phyloP scores from a whole-genome alignment of 1,284 basidiomycete genomes.

The Tilletiaria anomala region DNA sequence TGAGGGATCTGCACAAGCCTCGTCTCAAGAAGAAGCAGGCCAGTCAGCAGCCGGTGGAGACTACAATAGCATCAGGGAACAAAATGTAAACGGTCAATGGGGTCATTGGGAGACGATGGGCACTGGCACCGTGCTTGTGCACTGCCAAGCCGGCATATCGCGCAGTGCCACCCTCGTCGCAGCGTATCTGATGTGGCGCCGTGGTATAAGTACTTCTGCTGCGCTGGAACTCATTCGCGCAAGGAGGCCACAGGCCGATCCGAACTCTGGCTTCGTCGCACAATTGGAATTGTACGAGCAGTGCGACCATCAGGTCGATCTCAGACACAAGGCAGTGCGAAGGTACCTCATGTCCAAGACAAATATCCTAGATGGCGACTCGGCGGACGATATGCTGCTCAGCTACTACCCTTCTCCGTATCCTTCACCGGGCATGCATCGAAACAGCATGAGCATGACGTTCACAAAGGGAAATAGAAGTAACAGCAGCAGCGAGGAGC shows the following conservation, averaged over 20 bases:
- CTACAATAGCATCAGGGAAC: slow-evolving; percentile 10
- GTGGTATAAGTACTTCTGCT: slow-evolving; percentile 22
- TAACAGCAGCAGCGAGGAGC: too few relatives aligned
- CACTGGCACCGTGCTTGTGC: slow-evolving; percentile 37
- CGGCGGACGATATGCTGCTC: too few relatives aligned
- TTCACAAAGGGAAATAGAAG: too few relatives aligned
- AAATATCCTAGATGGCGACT: too few relatives aligned
- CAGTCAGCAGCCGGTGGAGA: not conserved
- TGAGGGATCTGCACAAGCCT: not conserved
- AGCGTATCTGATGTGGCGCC: slow-evolving; percentile 40
- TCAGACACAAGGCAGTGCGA: too few relatives aligned
- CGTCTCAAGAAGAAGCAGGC: not conserved
- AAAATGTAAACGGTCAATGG: slow-evolving; percentile 10
- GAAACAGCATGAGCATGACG: too few relatives aligned
- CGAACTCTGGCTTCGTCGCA: slow-evolving; percentile 37
- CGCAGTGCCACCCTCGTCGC: slow-evolving; percentile 35
- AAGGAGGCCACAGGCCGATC: slow-evolving; percentile 27
- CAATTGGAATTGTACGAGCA: slow-evolving; percentile 40
- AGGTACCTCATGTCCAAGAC: too few relatives aligned
- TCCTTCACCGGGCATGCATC: too few relatives aligned
- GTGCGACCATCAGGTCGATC: too few relatives aligned
- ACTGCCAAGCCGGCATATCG: slow-evolving; percentile 41
- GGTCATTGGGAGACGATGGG: slow-evolving; percentile 21
- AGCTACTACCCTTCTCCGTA: too few relatives aligned
- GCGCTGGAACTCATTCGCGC: slow-evolving; percentile 32